Conservation (phyloP, 495 filamentous ascomycete species). For the Neurospora sp. region DNA sequence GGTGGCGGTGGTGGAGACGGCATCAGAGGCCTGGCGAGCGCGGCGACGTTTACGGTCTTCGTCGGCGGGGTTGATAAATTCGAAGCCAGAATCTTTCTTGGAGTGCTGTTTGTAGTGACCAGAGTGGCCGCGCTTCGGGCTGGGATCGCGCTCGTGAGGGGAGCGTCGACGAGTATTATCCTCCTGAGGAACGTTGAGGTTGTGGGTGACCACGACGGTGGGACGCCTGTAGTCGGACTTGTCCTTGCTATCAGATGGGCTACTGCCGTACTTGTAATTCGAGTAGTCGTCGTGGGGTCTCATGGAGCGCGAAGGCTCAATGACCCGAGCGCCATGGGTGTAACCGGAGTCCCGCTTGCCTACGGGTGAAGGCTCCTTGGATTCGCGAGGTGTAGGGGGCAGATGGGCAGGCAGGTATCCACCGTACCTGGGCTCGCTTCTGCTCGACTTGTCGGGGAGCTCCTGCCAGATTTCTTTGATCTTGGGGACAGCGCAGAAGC, state of each 20-base stretch:
- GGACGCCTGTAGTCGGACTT: background rate
- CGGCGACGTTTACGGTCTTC: background rate
- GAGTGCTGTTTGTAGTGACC: slow-evolving; percentile 5
- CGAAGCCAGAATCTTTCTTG: slow-evolving; percentile 10
- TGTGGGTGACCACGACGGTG: background rate
- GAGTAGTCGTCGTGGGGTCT: slow-evolving; percentile 17
- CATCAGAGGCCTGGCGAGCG: background rate
- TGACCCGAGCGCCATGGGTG: slow-evolving; percentile 20
- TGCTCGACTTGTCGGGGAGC: slow-evolving; percentile 1
- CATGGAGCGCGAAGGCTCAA: slow-evolving; percentile 10
- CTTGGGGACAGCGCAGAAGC: too few species aligned
- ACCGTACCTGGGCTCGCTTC: slow-evolving; percentile 15
- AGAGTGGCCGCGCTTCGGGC: background rate
- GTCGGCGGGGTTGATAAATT: background rate
- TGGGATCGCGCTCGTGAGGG: slow-evolving; percentile 4
- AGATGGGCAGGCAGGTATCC: slow-evolving; percentile 16
- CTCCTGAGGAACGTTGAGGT: background rate
- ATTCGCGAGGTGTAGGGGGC: slow-evolving; percentile 25
- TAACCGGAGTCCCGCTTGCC: slow-evolving; percentile 25
- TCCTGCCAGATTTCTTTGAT: too few species aligned
- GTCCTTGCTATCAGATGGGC: background rate
- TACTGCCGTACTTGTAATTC: background rate
- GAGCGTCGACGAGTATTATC: slow-evolving; percentile 2
- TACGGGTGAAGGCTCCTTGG: slow-evolving; percentile 31
- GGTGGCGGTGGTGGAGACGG: background rate